Evolutionary conservation across 768 basidiomycete species (phyloP), one percentile per base, ranked within the genome.

Genomic region (Hericium erinaceus): DNA sequence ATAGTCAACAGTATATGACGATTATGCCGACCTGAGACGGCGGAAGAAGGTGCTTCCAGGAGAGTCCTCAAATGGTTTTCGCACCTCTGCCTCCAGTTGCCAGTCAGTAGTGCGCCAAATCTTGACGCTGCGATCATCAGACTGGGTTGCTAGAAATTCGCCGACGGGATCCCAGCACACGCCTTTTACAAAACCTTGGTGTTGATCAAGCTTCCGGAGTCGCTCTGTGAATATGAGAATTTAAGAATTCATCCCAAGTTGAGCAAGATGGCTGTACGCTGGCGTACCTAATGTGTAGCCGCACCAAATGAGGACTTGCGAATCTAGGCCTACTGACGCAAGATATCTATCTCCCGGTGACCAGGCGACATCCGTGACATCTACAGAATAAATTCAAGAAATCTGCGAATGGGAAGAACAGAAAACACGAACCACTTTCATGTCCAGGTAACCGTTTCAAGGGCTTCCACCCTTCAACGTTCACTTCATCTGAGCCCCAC

Each of bases 91-190:
- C 60, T 93, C 89, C 3, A 95, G 72, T 5, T 76, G 74, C 97
- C 97, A 99, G 63, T 95, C 92, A 8, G 83, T 85, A 0, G 95
- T 95, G 62, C 87, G 81, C 97, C 97, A 99, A 39, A 99, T 89
- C 68, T 95, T 97, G 60, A 98, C 92, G 4, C 92, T 87, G 68
- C 90, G 84, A 72, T 99, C 97, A 71, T 98, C 95, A 24, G 94
- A 95, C 73, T 95, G 84, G 44, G 95, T 98, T n/a, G 97, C 95
- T 60, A 99, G 83, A 67, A 87, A 98, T 72, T 98, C 90, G 49
- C 97, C 97, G 2, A 95, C 95, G 3, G 97, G 97, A 73, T 99
- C 97, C 85, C 95, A 99, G 67, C 92, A 95, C 52, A 99, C 92
- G 58, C 97, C 97, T 72, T 99, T 98, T 65, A 99, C 95, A 70